Percentiles rank a stretch among this genome's conserved stretches.
Evolutionary conservation across 345 rosid species (phyloP).

Genomic region (Sisymbrium altissimum): DNA sequence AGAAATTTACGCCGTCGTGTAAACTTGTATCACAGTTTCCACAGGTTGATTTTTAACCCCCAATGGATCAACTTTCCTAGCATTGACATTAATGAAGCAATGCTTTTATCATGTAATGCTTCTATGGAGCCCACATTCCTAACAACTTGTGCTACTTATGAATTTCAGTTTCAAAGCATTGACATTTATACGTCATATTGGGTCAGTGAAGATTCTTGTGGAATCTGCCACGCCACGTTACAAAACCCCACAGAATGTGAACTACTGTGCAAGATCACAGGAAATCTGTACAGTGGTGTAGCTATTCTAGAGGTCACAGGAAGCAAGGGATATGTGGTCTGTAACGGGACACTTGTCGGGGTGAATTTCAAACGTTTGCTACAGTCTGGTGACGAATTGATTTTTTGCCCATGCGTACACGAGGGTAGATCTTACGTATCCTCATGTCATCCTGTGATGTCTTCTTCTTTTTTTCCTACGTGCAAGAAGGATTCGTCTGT

Average conservation of each 20-base stretch:
- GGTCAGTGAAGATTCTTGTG: too few relatives aligned
- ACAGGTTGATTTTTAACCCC: slow-evolving; percentile 42
- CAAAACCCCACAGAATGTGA: too few relatives aligned
- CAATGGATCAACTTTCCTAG: background rate
- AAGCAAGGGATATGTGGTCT: slow-evolving; percentile 61
- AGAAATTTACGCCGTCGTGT: too few relatives aligned
- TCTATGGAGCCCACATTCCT: background rate
- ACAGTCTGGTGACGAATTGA: slow-evolving; percentile 75
- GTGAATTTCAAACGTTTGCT: slow-evolving; percentile 42
- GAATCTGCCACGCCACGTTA: too few relatives aligned
- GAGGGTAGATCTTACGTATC: slow-evolving; percentile 77
- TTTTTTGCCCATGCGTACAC: slow-evolving; percentile 46
- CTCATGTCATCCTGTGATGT: slow-evolving; percentile 28
- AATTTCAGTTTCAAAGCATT: slow-evolving; percentile 65
- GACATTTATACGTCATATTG: too few relatives aligned
- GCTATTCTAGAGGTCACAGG: slow-evolving; percentile 71
- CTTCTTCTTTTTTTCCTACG: background rate
- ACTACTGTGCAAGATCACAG: slow-evolving; percentile 59
- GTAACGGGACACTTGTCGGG: slow-evolving; percentile 52
- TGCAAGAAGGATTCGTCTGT: too few relatives aligned
- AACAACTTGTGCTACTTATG: background rate
- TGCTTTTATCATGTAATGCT: too few relatives aligned
- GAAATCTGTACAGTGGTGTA: slow-evolving; percentile 37
- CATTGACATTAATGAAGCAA: too few relatives aligned
- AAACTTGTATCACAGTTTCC: slow-evolving; percentile 67